These are phyloP conservation scores for Scenedesmus sp. DNA, from an alignment of 163 green algal genomes.

Conservation along the genomic window DNA sequence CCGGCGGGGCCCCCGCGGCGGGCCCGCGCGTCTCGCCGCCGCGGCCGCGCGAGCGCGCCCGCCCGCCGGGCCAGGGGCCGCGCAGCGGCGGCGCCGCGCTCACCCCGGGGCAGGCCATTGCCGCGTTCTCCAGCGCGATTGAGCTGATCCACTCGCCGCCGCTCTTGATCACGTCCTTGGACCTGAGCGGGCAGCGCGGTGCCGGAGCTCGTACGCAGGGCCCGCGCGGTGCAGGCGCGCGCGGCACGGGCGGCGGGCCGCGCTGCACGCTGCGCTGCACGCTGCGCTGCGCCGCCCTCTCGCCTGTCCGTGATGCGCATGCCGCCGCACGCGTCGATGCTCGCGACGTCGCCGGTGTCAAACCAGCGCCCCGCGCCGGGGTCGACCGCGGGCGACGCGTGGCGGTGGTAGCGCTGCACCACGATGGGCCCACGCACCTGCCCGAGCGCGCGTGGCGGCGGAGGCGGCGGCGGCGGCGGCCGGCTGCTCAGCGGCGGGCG, in stretches of 20 bases:
- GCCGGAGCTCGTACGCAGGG: too few relatives aligned
- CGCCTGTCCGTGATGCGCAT: constrained; percentile 83
- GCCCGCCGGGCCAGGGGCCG: too few relatives aligned
- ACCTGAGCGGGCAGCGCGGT: too few relatives aligned
- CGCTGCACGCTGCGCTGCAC: too few relatives aligned
- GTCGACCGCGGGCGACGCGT: constrained; percentile 22
- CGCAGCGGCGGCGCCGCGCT: too few relatives aligned
- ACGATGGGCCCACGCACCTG: constrained; percentile 73
- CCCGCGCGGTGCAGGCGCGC: too few relatives aligned
- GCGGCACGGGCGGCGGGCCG: too few relatives aligned
- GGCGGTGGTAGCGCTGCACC: constrained; percentile 70
- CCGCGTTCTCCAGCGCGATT: constrained; percentile 59
- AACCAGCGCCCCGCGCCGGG: constrained; percentile 72
- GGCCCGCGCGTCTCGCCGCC: too few relatives aligned
- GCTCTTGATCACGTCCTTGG: constrained; percentile 86
- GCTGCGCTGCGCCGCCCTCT: too few relatives aligned
- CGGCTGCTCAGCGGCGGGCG: neutral
- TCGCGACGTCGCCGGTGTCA: constrained; percentile 78
- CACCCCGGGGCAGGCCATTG: constrained; percentile 34
- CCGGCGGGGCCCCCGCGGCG: too few relatives aligned
- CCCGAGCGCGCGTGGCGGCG: neutral
- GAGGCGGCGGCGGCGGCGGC: neutral
- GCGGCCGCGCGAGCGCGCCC: too few relatives aligned
- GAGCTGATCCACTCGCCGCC: constrained; percentile 87
- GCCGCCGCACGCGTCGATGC: constrained; percentile 71